Evolutionary conservation across 2,329 filamentous ascomycete genomes (phyloP), one percentile per base, ranked within the genome.

Genomic region (Septoria petroselini): DNA sequence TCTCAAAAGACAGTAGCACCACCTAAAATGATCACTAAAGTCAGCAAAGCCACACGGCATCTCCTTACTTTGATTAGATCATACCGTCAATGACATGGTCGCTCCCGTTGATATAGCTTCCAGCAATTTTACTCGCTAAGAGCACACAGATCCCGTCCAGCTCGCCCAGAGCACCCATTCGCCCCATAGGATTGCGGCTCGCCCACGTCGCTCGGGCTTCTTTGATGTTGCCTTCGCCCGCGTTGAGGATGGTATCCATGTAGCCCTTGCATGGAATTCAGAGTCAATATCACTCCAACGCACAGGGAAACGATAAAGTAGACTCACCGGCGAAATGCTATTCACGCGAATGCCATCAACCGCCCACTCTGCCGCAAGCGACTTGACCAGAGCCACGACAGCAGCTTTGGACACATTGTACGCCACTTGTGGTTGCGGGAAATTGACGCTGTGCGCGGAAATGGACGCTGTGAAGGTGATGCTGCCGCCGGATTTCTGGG

Each of bases 331-430:
- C 31, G 77, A 82, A 37, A 91, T 75, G 14, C 75, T 80, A 59
- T 91, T 90, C 4, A 86, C 82, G 2, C 83, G 70, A 53, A 91
- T 86, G 0, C 86, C 86, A 63, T 84, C 77, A 1, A 73, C 69
- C 1, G 82, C 83, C 86, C 85, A 90, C 67, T 91, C 86, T 0
- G 82, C 84, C 0, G 85, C 86, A 12, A 90, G 68, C 29, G 75
- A 82, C 55, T 76, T 80, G 41, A 80, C 82, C 58, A 89, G 65
- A 42, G 80, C 77, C 23, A 85, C 59, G 1, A 90, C 67, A 0
- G 79, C 84, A 0, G 83, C 80, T 66, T 91, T 91, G 55, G 77
- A 81, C 1, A 82, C 81, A 57, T 91, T 90, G 63, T 91, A 90
- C 0, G 81, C 79, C 0, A 73, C 75, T 62, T 90, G 86, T 0